These are phyloP conservation scores for Pyrenochaeta sp. DNA, from an alignment of 2,329 filamentous ascomycete genomes.

Conservation along the genomic window DNA sequence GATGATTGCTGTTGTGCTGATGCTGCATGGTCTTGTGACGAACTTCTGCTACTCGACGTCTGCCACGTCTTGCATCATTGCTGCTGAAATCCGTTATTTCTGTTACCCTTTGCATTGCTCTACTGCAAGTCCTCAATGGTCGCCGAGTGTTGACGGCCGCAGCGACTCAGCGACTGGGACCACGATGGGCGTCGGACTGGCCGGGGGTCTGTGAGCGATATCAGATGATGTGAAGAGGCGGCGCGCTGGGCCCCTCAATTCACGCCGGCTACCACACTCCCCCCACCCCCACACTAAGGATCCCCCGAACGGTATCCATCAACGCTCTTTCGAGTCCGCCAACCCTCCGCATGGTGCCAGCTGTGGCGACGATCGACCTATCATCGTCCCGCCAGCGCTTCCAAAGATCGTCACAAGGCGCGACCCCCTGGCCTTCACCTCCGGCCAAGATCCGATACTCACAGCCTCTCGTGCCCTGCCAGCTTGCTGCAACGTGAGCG, in stretches of 20 bases:
- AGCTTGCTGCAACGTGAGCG: conserved; percentile 27
- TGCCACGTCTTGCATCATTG: conserved; percentile 47
- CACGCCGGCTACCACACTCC: conserved; percentile 27
- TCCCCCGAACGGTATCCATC: conserved; percentile 41
- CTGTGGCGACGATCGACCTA: conserved; percentile 43
- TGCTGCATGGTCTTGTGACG: conserved; percentile 40
- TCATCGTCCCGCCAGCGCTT: conserved; percentile 32
- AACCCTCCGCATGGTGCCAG: conserved; percentile 44
- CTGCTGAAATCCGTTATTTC: conserved; percentile 20
- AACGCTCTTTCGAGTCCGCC: conserved; percentile 43
- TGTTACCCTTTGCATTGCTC: conserved; percentile 34
- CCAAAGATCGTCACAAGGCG: conserved; percentile 50
- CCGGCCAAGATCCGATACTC: conserved; percentile 45
- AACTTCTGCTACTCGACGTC: conserved; percentile 18
- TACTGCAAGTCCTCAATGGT: conserved; percentile 24
- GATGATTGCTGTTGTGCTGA: conserved; percentile 32
- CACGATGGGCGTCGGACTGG: conserved; percentile 34
- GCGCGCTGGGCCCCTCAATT: conserved; percentile 24
- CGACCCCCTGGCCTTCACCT: conserved; percentile 37
- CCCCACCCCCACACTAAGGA: conserved; percentile 51
- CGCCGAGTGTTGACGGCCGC: conserved; percentile 16
- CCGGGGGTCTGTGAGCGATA: conserved; percentile 32
- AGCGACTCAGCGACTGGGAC: conserved; percentile 42
- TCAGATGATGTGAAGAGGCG: conserved; percentile 48
- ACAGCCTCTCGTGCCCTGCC: conserved; percentile 34